These are phyloP conservation scores for Penicillium nucicola DNA, from an alignment of 495 filamentous ascomycete genomes.

Conservation along the genomic window DNA sequence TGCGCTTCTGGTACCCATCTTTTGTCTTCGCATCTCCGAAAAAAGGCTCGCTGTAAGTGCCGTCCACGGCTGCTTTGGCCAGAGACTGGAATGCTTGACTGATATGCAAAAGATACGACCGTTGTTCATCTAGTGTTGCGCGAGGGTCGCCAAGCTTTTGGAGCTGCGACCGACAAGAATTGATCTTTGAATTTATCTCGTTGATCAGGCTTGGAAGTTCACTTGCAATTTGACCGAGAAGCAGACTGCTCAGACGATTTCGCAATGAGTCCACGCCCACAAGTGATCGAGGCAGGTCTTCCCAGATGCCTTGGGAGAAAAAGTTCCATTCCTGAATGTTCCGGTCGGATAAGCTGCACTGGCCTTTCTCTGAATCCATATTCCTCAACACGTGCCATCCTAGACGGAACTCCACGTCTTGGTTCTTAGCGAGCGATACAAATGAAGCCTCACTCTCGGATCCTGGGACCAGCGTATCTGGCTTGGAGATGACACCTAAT, in stretches of 20 bases:
- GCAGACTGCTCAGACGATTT: constrained; percentile 51
- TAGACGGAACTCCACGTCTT: constrained; percentile 41
- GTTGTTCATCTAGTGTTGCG: constrained; percentile 46
- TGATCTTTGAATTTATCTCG: constrained; percentile 48
- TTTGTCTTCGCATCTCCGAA: constrained; percentile 44
- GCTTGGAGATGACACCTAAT: constrained; percentile 52
- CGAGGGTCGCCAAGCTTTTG: constrained; percentile 48
- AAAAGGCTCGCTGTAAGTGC: constrained; percentile 55
- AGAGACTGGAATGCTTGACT: constrained; percentile 50
- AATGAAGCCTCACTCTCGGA: constrained; percentile 39
- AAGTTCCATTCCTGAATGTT: constrained; percentile 37
- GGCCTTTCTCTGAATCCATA: constrained; percentile 36
- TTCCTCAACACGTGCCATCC: constrained; percentile 53
- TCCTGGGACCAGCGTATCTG: constrained; percentile 39
- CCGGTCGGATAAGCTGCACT: constrained; percentile 25
- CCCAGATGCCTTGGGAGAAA: constrained; percentile 49
- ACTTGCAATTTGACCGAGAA: constrained; percentile 51
- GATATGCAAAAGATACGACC: constrained; percentile 48
- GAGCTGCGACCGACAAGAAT: constrained; percentile 30
- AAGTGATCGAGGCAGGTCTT: constrained; percentile 24
- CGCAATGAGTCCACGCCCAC: constrained; percentile 52
- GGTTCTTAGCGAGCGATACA: constrained; percentile 41
- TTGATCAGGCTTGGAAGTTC: constrained; percentile 58
- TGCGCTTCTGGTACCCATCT: constrained; percentile 45
- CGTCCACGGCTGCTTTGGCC: constrained; percentile 50